A percentile compares a stretch with the other conserved stretches of the same genome.
Conservation (phyloP, 2,329 filamentous ascomycete species). For the Mycocentrospora acerina region DNA sequence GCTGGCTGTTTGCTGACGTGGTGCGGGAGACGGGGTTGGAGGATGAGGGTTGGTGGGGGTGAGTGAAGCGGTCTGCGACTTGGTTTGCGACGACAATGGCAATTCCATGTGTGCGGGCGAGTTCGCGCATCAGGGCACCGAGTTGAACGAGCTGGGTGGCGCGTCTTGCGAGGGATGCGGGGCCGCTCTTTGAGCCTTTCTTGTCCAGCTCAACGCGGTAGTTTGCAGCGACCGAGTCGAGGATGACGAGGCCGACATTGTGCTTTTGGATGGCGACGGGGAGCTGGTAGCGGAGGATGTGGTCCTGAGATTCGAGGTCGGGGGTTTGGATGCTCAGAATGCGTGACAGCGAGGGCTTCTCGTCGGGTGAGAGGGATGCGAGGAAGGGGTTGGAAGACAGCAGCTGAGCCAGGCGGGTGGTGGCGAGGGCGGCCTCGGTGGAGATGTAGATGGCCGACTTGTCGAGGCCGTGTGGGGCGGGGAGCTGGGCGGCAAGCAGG, state of each 20-base stretch:
- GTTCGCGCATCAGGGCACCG: slow-evolving; percentile 70
- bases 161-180: slow-evolving; percentile 67
- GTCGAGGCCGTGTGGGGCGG: slow-evolving; percentile 68
- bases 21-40: slow-evolving; percentile 32
- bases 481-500: slow-evolving; percentile 80
- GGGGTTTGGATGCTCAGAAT: slow-evolving; percentile 81
- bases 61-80: slow-evolving; percentile 81
- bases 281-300: slow-evolving; percentile 90
- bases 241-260: slow-evolving; percentile 75
- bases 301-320: slow-evolving; percentile 91
- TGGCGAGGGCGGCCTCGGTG: slow-evolving; percentile 84
- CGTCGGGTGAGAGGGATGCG: slow-evolving; percentile 40
- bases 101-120: slow-evolving; percentile 73
- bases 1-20: slow-evolving; percentile 31
- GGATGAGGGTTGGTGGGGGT: slow-evolving; percentile 16
- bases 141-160: slow-evolving; percentile 75
- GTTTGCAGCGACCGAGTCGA: slow-evolving; percentile 94
- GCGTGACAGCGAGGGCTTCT: slow-evolving; percentile 67
- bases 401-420: slow-evolving; percentile 77
- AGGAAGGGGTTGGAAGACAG: slow-evolving; percentile 67
- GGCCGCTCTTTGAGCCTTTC: slow-evolving; percentile 41
- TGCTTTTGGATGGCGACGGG: slow-evolving; percentile 78
- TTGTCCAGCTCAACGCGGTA: slow-evolving; percentile 88
- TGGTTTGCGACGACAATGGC: slow-evolving; percentile 94
- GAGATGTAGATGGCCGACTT: slow-evolving; percentile 88